phyloP scores from a whole-genome alignment of 805 yeast species.

The Saturnispora saitoi region DNA sequence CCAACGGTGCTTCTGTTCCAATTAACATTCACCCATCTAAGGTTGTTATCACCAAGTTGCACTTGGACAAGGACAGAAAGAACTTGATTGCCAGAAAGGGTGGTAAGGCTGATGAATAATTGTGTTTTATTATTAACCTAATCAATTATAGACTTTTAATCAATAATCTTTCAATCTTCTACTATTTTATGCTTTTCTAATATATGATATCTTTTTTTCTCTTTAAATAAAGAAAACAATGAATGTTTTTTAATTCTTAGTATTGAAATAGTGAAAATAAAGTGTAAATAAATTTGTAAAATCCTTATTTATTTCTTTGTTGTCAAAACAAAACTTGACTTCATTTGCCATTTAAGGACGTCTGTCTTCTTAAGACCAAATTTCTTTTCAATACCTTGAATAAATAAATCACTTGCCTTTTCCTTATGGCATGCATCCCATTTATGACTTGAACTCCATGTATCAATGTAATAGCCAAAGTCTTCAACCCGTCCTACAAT shows the following conservation, averaged over 20 bases:
- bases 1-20: conserved; percentile 96
- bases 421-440: conserved; percentile 37
- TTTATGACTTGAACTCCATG: conserved; percentile 63
- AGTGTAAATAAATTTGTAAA: background rate
- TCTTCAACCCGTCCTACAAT: conserved; percentile 36
- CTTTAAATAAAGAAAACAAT: background rate
- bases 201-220: background rate
- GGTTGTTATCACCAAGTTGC: conserved; percentile 96
- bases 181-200: conserved; percentile 1
- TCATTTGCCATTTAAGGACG: conserved; percentile 23
- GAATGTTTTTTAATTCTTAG: too few species aligned
- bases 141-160: conserved; percentile 7
- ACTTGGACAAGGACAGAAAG: conserved; percentile 98
- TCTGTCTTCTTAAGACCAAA: conserved; percentile 40
- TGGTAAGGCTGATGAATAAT: conserved; percentile 91
- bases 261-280: background rate
- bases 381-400: conserved; percentile 30
- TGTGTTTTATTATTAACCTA: conserved; percentile 13
- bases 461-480: conserved; percentile 46
- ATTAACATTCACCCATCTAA: conserved; percentile 97
- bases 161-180: background rate
- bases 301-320: background rate
- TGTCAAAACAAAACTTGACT: conserved; percentile 2
- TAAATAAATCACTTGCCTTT: conserved; percentile 30
- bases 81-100: conserved; percentile 96